Conservation (phyloP, 2,329 filamentous ascomycete species). For the Aspergillus terreus region DNA sequence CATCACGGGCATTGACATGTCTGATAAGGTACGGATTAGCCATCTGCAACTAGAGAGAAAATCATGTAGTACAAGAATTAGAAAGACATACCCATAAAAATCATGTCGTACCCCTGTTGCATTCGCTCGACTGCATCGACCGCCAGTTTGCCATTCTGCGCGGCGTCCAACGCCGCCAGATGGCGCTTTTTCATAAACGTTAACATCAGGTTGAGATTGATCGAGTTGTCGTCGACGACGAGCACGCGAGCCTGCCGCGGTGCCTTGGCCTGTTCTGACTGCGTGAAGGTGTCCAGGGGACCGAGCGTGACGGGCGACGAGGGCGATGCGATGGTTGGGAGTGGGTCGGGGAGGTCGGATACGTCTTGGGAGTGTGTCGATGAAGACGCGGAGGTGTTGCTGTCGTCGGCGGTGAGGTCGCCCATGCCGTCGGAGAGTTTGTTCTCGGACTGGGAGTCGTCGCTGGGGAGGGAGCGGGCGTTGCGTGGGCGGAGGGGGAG, state of each 20-base stretch:
- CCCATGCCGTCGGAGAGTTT: conserved; percentile 1
- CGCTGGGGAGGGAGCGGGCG: not conserved
- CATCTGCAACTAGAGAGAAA: no score
- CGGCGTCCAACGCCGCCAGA: conserved; percentile 32
- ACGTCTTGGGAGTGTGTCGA: conserved; percentile 3
- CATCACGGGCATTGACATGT: conserved; percentile 49
- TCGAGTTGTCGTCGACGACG: conserved; percentile 45
- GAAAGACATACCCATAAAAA: conserved; percentile 40
- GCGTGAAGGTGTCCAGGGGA: not conserved
- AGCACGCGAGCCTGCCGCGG: conserved; percentile 28
- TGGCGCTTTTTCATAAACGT: conserved; percentile 41
- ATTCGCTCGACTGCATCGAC: conserved; percentile 37
- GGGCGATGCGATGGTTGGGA: conserved; percentile 6
- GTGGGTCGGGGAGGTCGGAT: conserved; percentile 4
- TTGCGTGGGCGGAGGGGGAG: conserved; percentile 8
- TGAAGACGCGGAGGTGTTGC: conserved; percentile 1
- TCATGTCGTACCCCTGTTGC: conserved; percentile 38
- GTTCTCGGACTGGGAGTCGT: not conserved
- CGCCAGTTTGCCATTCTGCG: conserved; percentile 42
- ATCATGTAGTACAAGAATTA: no score
- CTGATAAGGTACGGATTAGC: conserved; percentile 11
- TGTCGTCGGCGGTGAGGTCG: conserved; percentile 4
- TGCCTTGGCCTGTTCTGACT: conserved; percentile 7
- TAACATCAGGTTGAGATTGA: conserved; percentile 44
- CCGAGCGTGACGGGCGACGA: conserved; percentile 2